phyloP scores from a whole-genome alignment of 768 basidiomycete species.

The Fibroporia radiculosa region DNA sequence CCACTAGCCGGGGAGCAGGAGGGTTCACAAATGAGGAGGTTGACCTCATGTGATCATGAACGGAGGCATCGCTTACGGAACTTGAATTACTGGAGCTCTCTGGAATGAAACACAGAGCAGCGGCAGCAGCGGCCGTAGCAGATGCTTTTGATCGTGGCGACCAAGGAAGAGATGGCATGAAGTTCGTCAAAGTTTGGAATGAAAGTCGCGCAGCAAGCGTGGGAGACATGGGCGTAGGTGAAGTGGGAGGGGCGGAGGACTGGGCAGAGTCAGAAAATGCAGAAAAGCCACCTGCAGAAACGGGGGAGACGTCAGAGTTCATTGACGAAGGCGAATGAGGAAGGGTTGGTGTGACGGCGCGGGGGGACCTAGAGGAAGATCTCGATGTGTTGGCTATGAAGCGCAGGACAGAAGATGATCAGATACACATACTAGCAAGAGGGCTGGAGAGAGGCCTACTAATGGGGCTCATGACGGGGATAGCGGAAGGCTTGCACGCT shows the following conservation, averaged over 20 bases:
- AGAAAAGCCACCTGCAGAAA: constrained; percentile 4
- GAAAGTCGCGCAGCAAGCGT: constrained; percentile 50
- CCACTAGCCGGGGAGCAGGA: too few species aligned
- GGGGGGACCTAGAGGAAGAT: constrained; percentile 8
- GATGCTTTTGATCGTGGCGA: constrained; percentile 16
- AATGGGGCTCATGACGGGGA: constrained; percentile 15
- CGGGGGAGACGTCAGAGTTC: constrained; percentile 29
- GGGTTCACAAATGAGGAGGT: constrained; percentile 10
- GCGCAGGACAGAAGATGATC: constrained; percentile 7
- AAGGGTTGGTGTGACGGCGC: constrained; percentile 9
- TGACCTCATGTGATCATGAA: constrained; percentile 4
- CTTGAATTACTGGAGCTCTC: constrained; percentile 15
- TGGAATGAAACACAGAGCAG: constrained; percentile 12
- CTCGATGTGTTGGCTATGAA: constrained; percentile 12
- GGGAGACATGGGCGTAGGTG: constrained; percentile 40
- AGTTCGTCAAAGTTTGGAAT: constrained; percentile 52
- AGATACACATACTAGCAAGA: constrained; percentile 20
- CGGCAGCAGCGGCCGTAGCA: constrained; percentile 8
- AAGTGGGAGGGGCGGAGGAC: constrained; percentile 31
- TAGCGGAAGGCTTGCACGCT: constrained; percentile 8
- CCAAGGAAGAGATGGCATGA: constrained; percentile 40
- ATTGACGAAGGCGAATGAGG: constrained; percentile 25
- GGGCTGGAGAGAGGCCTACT: constrained; percentile 17
- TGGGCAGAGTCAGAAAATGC: constrained; percentile 16
- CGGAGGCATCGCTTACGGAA: constrained; percentile 4